Conservation (phyloP, 2,329 filamentous ascomycete species). For the Aspergillus sclerotialis region DNA sequence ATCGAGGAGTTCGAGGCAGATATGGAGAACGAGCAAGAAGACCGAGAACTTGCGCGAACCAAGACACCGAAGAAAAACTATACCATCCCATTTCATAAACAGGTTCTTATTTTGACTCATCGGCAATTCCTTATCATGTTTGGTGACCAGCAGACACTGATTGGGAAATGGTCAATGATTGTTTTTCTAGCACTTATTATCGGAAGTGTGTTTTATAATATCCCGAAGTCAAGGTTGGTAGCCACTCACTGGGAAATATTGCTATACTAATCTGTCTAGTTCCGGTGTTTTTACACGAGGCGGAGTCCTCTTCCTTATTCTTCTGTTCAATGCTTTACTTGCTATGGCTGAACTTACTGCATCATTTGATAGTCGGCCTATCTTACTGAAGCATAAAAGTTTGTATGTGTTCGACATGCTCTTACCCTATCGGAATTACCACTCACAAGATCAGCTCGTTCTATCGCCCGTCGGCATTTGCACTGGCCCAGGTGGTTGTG, state of each 20-base stretch:
- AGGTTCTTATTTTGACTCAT: slow-evolving; percentile 50
- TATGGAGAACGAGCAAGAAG: slow-evolving; percentile 34
- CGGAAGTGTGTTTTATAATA: slow-evolving; percentile 48
- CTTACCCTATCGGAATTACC: not conserved
- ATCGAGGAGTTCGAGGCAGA: slow-evolving; percentile 49
- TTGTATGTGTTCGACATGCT: slow-evolving; percentile 36
- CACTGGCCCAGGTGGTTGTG: slow-evolving; percentile 51
- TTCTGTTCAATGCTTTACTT: slow-evolving; percentile 57
- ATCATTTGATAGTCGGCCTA: slow-evolving; percentile 56
- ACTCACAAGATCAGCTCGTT: slow-evolving; percentile 43
- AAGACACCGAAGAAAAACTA: slow-evolving; percentile 45
- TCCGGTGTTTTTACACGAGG: slow-evolving; percentile 53
- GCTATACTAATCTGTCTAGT: too few relatives aligned
- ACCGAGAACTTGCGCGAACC: slow-evolving; percentile 33
- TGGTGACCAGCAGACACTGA: slow-evolving; percentile 45
- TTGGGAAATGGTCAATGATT: slow-evolving; percentile 46
- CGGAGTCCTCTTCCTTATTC: slow-evolving; percentile 55
- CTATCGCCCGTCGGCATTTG: slow-evolving; percentile 56
- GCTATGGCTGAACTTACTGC: slow-evolving; percentile 55
- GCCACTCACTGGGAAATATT: too few relatives aligned
- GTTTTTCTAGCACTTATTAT: slow-evolving; percentile 40
- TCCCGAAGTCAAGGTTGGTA: slow-evolving; percentile 41
- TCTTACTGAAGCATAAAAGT: slow-evolving; percentile 63
- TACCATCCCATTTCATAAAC: slow-evolving; percentile 44
- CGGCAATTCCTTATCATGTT: slow-evolving; percentile 47